Evolutionary conservation across 1,139 yeast species (phyloP), one percentile per base, ranked within the genome.

Genomic region (Magnusiomyces paraingens): DNA sequence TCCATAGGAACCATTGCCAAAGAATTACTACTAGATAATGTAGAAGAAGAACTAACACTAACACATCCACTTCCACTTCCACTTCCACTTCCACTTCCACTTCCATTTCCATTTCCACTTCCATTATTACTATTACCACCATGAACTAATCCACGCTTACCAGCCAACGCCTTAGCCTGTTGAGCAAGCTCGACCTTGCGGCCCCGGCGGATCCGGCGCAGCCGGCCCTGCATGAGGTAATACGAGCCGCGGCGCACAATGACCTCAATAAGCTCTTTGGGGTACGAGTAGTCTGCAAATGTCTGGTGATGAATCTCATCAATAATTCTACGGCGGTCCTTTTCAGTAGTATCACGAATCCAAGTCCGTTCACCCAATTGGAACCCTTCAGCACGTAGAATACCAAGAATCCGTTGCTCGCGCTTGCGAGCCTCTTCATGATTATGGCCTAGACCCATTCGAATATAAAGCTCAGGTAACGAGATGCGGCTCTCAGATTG

Each of bases 181-280:
- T 47, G 43, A 15, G 38, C 20, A 43, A n/a, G 49, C 47, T 42
- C 42, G 21, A 54, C 60, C 26, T 52, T 43, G 41, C 53, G 55
- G 18, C 62, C 74, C 57, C 90, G 72, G 60, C 93, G 75, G 57
- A 83, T 83, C 57, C 85, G 77, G 61, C 95, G 76, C 52, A 87
- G 70, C 58, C 90, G 73, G 26, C 89, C 84, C 66, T 88, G 95
- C 93, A 86, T 86, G 71, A 82, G 71, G 55, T 85, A 81, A 66
- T 88, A 88, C 20, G 88, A 81, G 1, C 94, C 95, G 54, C 95
- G 76, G 62, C 91, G 79, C 35, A 88, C 78, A 29, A 88, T 80
- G 0, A 84, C 82, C 63, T 86, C 91, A 50, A 87, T 71, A 38
- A 80, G 75, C 35, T 75, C 75, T 50, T 72, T 76, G 51, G 81